phyloP scores from a whole-genome alignment of 1,284 basidiomycete species.

The Stygiomarasmius scandens region DNA sequence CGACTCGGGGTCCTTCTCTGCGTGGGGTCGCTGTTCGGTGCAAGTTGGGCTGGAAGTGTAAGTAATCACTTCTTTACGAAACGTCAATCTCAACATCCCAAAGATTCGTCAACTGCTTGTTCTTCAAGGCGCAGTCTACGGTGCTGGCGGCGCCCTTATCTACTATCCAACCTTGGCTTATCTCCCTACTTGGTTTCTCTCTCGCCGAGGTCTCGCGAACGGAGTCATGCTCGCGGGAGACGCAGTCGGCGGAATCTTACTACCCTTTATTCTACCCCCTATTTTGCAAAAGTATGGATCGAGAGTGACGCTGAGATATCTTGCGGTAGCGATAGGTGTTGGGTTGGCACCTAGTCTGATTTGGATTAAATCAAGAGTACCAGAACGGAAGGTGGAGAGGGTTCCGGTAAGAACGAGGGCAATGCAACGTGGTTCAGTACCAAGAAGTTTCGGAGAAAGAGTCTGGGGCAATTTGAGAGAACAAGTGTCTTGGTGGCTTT shows the following conservation, averaged over 20 bases:
- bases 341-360: conserved; percentile 31
- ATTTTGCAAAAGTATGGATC: conserved; percentile 31
- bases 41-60: conserved; percentile 37
- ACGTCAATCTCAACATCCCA: not conserved
- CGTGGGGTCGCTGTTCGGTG: conserved; percentile 33
- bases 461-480: not conserved
- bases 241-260: conserved; percentile 37
- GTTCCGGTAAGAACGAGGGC: conserved; percentile 11
- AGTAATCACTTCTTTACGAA: conserved; percentile 9
- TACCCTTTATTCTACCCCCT: conserved; percentile 34
- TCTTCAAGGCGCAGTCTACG: conserved; percentile 42
- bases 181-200: conserved; percentile 47
- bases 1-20: conserved; percentile 34
- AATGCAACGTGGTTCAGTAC: conserved; percentile 22
- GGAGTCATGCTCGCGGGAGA: conserved; percentile 45
- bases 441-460: conserved; percentile 12
- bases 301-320: conserved; percentile 29
- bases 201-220: conserved; percentile 40
- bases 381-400: conserved; percentile 17
- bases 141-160: conserved; percentile 38
- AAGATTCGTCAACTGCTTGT: conserved; percentile 36
- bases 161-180: conserved; percentile 39
- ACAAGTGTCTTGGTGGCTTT: conserved; percentile 23
- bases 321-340: conserved; percentile 26
- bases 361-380: conserved; percentile 37